phyloP scores from a whole-genome alignment of 169 alveolate genomes.

The Perkinsus olseni region DNA sequence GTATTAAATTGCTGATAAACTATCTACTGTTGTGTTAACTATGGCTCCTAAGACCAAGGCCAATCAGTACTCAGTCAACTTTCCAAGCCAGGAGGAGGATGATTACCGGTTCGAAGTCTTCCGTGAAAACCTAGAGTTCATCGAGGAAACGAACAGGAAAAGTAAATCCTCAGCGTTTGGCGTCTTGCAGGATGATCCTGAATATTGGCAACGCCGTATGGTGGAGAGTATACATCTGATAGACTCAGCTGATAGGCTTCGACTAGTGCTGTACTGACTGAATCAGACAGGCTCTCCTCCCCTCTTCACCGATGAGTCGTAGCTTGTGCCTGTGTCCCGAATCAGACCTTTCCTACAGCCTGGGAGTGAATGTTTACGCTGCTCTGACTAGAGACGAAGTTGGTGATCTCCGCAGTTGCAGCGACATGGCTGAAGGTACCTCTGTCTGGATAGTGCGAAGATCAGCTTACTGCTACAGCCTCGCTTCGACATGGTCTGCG shows the following conservation, averaged over 20 bases:
- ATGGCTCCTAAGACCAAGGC: no score
- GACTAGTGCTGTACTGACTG: no score
- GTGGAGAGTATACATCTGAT: no score
- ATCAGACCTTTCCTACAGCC: background rate
- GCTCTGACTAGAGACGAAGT: background rate
- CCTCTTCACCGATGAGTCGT: no score
- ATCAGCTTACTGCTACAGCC: background rate
- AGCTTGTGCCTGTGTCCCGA: no score
- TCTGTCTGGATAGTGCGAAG: background rate
- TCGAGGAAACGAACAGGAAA: background rate
- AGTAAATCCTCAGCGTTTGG: background rate
- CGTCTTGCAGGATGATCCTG: background rate
- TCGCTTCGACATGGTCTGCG: background rate
- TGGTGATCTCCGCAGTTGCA: background rate
- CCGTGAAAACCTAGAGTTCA: background rate
- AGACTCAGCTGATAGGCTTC: background rate
- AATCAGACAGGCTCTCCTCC: no score
- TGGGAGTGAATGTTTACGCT: background rate
- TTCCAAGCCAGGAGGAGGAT: background rate
- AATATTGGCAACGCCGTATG: no score
- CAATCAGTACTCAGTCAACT: background rate
- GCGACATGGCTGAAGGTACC: background rate
- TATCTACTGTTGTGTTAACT: no score
- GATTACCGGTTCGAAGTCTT: background rate
- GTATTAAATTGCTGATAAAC: no score